These are phyloP conservation scores for Hypoxylon sp. DNA, from an alignment of 2,329 filamentous ascomycete species.

Conservation along the genomic window DNA sequence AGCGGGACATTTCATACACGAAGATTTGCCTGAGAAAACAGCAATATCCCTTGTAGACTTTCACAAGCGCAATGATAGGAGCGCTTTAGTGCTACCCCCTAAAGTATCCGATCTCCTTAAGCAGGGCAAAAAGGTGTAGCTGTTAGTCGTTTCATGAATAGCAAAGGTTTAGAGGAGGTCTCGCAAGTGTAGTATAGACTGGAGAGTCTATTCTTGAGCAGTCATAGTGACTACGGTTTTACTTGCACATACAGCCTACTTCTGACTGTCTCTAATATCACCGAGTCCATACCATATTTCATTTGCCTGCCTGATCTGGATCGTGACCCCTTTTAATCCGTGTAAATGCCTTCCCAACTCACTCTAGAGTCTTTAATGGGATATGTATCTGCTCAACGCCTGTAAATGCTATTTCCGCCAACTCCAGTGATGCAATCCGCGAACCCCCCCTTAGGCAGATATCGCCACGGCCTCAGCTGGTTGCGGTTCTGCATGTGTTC, in stretches of 20 bases:
- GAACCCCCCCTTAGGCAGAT: conserved; percentile 14
- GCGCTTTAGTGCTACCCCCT: conserved; percentile 85
- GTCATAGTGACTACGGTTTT: conserved; percentile 1
- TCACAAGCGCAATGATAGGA: conserved; percentile 90
- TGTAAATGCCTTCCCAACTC: conserved; percentile 17
- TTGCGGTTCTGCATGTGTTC: conserved; percentile 29
- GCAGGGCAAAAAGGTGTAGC: conserved; percentile 69
- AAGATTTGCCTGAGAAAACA: conserved; percentile 92
- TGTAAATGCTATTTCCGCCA: conserved; percentile 42
- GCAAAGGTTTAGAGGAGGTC: conserved; percentile 1
- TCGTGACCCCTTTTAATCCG: conserved; percentile 9
- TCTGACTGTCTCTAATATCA: conserved; percentile 3
- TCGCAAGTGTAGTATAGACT: background rate
- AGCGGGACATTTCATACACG: conserved; percentile 96
- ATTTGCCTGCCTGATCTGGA: conserved; percentile 9
- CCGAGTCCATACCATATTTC: background rate
- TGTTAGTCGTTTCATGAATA: background rate
- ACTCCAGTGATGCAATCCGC: conserved; percentile 19
- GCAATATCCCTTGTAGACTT: conserved; percentile 90
- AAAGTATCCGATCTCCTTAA: conserved; percentile 84
- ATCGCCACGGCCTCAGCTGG: conserved; percentile 38
- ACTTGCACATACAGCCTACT: conserved; percentile 1
- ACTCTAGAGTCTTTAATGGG: conserved; percentile 4
- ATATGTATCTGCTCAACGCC: conserved; percentile 42
- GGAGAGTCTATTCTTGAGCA: conserved; percentile 6